A percentile compares a stretch with the other conserved stretches of the same genome.
Evolutionary conservation across 2,329 filamentous ascomycete species (phyloP).

Genomic region (Periconia macrospinosa): DNA sequence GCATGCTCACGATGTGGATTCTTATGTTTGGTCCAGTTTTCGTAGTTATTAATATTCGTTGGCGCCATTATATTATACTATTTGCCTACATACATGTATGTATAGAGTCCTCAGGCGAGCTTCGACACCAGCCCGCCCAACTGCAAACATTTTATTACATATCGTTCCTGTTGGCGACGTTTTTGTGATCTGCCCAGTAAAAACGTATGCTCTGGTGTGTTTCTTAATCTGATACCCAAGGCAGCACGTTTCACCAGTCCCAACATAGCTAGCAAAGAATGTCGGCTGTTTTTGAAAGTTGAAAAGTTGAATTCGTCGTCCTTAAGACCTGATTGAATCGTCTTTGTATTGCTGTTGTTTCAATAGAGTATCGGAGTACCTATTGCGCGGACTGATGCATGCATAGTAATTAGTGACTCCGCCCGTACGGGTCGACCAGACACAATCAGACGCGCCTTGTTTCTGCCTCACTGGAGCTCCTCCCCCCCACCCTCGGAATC

Average conservation of each 20-base stretch:
- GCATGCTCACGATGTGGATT: too few species aligned
- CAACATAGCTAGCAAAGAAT: background rate
- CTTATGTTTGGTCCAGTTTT: too few species aligned
- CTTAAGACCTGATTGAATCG: background rate
- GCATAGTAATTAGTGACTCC: conserved; percentile 1
- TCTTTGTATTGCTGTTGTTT: conserved; percentile 8
- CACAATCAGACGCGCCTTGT: conserved; percentile 11
- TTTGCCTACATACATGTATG: too few species aligned
- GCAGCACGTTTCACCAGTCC: background rate
- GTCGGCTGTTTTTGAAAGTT: background rate
- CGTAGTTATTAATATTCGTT: too few species aligned
- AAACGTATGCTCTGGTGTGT: background rate
- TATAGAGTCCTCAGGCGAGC: too few species aligned
- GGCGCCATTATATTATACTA: too few species aligned
- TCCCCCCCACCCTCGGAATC: background rate
- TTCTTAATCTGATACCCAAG: background rate
- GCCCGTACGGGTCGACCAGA: conserved; percentile 1
- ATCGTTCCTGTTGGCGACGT: too few species aligned
- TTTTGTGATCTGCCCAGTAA: background rate
- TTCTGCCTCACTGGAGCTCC: background rate
- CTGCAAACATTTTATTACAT: too few species aligned
- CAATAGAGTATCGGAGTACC: conserved; percentile 17
- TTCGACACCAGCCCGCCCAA: too few species aligned
- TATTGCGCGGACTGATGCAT: conserved; percentile 10
- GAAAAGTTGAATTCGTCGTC: too few species aligned